Evolutionary conservation across 306 rosid species (phyloP).

Genomic region (Datisca glomerata): DNA sequence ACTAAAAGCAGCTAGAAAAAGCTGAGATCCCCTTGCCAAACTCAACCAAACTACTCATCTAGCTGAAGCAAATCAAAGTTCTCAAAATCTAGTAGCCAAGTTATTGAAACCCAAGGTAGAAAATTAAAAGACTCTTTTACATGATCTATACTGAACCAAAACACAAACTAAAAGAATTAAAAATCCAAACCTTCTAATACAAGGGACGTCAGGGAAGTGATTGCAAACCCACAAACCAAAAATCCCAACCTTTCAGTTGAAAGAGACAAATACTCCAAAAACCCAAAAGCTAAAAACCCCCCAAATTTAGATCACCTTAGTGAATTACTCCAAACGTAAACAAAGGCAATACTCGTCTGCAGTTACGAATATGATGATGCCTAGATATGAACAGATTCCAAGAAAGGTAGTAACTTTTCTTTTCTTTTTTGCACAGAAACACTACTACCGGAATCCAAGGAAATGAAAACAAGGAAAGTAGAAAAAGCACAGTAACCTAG

Average conservation of each 20-base stretch:
- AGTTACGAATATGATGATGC: too few species aligned
- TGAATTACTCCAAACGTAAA: constrained; percentile 1
- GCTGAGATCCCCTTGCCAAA: too few species aligned
- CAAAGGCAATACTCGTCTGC: neutral
- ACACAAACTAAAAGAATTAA: too few species aligned
- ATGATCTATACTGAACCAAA: too few species aligned
- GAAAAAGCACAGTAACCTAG: constrained; percentile 2
- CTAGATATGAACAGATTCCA: neutral
- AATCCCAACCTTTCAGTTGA: neutral
- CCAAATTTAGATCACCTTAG: neutral
- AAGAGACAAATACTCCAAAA: neutral
- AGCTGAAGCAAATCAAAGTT: neutral
- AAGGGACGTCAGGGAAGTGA: too few species aligned
- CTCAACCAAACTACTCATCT: too few species aligned
- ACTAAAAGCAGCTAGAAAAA: too few species aligned
- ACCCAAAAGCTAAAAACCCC: constrained; percentile 2
- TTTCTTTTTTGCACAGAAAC: too few species aligned
- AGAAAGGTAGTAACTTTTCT: constrained; percentile 3
- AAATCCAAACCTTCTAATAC: too few species aligned
- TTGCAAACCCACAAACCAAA: neutral
- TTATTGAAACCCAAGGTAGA: neutral
- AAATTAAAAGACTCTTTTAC: neutral
- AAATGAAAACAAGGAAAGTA: constrained; percentile 9
- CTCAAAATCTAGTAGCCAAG: neutral
- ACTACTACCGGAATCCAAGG: constrained; percentile 5